Base-by-base conservation (phyloP, 1,139 yeast genomes). In the Geotrichum reessii region DNA sequence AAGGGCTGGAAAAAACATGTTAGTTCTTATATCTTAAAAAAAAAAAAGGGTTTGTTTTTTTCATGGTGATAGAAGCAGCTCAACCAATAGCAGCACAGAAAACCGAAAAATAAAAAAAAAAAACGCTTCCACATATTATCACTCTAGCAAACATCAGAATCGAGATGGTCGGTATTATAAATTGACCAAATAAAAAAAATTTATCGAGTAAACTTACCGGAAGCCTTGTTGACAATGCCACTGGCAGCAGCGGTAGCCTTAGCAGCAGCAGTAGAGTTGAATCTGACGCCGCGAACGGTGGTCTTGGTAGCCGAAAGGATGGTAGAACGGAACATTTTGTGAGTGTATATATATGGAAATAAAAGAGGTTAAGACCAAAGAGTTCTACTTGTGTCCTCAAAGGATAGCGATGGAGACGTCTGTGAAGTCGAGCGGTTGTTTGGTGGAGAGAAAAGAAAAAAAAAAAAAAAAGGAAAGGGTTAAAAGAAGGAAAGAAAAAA, bases 161-260 rank as follows among this genome's bases (percentile, higher is more conserved):
- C 2, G 6, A 37, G 42, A 5, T 14, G n/a, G n/a, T 31, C n/a
- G 42, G 42, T 2, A n/a, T n/a, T 14, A 5, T 2, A n/a, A 12
- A 37, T n/a, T 14, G 42, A 12, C 7, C 2, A 4, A 6, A 14
- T 2, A 25, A 25, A 25, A 25, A 25, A 25, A 25, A 25, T 25
- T 25, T 5, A 25, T 5, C 28, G 28, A 25, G 28, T 4, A 48
- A 17, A 64, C 67, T 61, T 63, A 65, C 80, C 78, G 60, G 81
- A 74, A 68, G 81, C 79, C 73, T 78, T 81, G 68, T 73, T 65
- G 65, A 79, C 70, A 65, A 81, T 72, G 63, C 81, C 79, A 62
- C 84, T 78, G 77, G 82, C 81, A 47, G 66, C 62, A 52, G 64
- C 61, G 57, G 68, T 59, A 47, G 62, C 60, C 57, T 59, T 59